Evolutionary conservation across 495 filamentous ascomycete genomes (phyloP).

Genomic region (Aspergillus haitiensis): DNA sequence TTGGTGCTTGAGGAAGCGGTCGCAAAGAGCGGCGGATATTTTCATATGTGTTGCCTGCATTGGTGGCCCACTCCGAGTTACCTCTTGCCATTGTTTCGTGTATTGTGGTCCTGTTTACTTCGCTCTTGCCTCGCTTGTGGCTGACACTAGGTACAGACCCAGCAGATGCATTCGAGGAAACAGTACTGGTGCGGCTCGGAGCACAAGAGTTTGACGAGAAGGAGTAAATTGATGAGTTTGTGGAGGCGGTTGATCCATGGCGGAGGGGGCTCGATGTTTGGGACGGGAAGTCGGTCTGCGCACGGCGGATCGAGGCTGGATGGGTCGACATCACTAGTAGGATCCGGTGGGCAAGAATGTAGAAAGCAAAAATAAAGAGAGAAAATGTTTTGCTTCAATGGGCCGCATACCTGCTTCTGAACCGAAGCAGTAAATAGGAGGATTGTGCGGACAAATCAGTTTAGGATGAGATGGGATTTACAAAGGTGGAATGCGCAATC

Average conservation of each 20-base stretch:
- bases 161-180: conserved; percentile 75
- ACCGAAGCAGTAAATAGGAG: conserved; percentile 29
- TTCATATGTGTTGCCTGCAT: conserved; percentile 61
- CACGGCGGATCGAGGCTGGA: conserved; percentile 54
- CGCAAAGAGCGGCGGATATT: conserved; percentile 73
- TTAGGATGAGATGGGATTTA: not conserved
- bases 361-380: conserved; percentile 27
- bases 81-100: conserved; percentile 39
- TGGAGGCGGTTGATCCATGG: conserved; percentile 76
- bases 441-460: conserved; percentile 5
- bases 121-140: conserved; percentile 78
- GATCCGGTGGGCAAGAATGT: conserved; percentile 33
- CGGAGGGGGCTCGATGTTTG: conserved; percentile 61
- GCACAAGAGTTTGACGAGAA: conserved; percentile 63
- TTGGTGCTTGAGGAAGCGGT: conserved; percentile 70
- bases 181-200: conserved; percentile 70
- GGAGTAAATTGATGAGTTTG: conserved; percentile 75
- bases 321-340: conserved; percentile 43
- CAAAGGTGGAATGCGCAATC: conserved; percentile 35
- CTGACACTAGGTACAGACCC: conserved; percentile 50
- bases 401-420: conserved; percentile 48
- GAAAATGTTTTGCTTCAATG: conserved; percentile 31
- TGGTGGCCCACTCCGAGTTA: conserved; percentile 34
- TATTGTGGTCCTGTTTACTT: conserved; percentile 51
- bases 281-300: conserved; percentile 63